Conservation (phyloP, 192 early-diverging fungal species). For the Umbelopsis isabellina region DNA sequence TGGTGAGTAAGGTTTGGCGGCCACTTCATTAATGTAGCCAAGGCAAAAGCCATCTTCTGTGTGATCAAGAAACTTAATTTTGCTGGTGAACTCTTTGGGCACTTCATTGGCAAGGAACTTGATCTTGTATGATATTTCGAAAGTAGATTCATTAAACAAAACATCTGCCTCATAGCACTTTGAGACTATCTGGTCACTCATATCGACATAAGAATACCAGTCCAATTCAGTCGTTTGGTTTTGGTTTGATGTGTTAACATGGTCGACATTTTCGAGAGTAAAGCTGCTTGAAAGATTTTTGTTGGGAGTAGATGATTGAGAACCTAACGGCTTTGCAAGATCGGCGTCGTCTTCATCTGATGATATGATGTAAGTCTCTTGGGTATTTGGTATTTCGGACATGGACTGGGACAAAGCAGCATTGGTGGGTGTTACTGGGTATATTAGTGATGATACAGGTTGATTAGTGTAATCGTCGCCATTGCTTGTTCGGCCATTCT, state of each 20-base stretch:
- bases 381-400: no score
- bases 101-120: background rate
- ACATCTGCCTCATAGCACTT: slow-evolving; percentile 13
- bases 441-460: no score
- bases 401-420: background rate
- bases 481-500: no score
- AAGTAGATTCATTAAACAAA: slow-evolving; percentile 8
- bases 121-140: background rate
- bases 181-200: background rate
- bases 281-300: background rate
- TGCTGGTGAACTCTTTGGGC: background rate
- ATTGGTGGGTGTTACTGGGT: no score
- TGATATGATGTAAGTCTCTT: slow-evolving; percentile 8
- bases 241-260: background rate
- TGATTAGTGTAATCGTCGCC: no score
- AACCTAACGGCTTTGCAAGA: background rate
- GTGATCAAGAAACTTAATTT: background rate
- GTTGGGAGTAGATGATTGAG: slow-evolving; percentile 11
- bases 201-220: slow-evolving; percentile 31
- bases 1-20: background rate
- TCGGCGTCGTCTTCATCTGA: slow-evolving; percentile 11
- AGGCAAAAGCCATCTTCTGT: background rate
- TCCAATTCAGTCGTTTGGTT: no score
- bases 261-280: background rate
- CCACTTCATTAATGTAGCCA: slow-evolving; percentile 17